Percentiles rank a stretch among this genome's conserved stretches.
These are phyloP conservation scores for Paxillus involutus DNA, from an alignment of 768 basidiomycete genomes.

Conservation along the genomic window DNA sequence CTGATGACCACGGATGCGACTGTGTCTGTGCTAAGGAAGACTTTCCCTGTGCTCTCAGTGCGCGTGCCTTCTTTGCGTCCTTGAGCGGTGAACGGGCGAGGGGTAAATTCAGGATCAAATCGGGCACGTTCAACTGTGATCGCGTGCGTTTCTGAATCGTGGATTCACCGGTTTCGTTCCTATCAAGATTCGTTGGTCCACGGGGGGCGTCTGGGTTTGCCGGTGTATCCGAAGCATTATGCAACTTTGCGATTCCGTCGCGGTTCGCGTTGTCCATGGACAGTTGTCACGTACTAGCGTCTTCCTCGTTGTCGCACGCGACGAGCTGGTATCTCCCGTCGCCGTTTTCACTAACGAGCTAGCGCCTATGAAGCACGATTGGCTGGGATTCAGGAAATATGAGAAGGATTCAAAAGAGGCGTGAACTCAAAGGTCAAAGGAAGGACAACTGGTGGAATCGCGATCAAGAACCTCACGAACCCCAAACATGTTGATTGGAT, in stretches of 20 bases:
- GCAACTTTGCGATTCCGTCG: slow-evolving; percentile 7
- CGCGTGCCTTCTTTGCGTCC: slow-evolving; percentile 40
- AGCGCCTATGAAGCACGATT: neutral
- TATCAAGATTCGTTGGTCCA: neutral
- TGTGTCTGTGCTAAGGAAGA: slow-evolving; percentile 12
- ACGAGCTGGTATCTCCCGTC: neutral
- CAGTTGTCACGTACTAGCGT: neutral
- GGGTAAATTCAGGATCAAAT: slow-evolving; percentile 45
- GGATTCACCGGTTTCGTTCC: neutral
- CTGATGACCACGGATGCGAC: neutral
- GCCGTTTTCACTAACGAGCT: neutral
- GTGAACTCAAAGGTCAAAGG: neutral
- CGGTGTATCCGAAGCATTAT: neutral
- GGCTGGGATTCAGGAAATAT: neutral
- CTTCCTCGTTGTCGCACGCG: neutral
- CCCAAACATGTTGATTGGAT: neutral
- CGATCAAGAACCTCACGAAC: neutral
- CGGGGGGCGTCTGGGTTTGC: slow-evolving; percentile 1
- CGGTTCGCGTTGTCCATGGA: slow-evolving; percentile 18
- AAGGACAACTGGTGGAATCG: neutral
- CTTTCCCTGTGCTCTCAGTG: slow-evolving; percentile 10
- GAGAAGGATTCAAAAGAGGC: neutral
- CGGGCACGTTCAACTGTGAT: slow-evolving; percentile 50
- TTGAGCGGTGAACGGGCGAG: slow-evolving; percentile 52
- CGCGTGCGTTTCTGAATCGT: slow-evolving; percentile 37